Percentiles rank a stretch among this genome's conserved stretches.
Evolutionary conservation across 2,329 filamentous ascomycete species (phyloP).

Genomic region (Venturia carpophila): DNA sequence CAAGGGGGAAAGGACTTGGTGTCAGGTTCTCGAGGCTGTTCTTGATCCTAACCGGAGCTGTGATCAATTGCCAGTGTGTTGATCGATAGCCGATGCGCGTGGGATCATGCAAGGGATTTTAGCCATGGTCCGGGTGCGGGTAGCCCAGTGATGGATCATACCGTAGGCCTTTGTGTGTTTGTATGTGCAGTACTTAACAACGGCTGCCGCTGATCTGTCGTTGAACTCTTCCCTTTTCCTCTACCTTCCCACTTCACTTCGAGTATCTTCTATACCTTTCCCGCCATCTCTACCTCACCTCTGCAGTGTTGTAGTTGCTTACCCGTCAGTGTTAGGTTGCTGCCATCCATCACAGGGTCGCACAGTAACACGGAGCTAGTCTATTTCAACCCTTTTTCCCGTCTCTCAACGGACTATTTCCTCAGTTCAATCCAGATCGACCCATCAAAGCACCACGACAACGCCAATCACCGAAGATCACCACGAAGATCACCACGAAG

Average conservation of each 20-base stretch:
- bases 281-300: not conserved
- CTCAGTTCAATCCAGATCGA: not conserved
- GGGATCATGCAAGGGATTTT: not conserved
- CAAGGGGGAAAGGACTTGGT: not conserved
- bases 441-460: not conserved
- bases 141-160: not conserved
- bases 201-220: constrained; percentile 2
- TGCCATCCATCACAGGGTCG: not conserved
- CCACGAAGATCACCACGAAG: not conserved
- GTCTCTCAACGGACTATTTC: not conserved
- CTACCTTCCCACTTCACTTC: not conserved
- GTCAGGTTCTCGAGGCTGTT: not conserved
- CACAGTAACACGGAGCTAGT: constrained; percentile 4
- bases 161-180: not conserved
- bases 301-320: not conserved
- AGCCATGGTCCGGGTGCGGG: not conserved
- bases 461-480: constrained; percentile 2
- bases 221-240: not conserved
- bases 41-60: not conserved
- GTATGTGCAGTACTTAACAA: not conserved
- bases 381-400: not conserved
- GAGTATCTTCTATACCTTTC: not conserved
- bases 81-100: not conserved
- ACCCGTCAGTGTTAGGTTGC: not conserved
- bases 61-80: not conserved